Evolutionary conservation across 495 filamentous ascomycete genomes (phyloP).

Genomic region (Polyplosphaeria fusca): DNA sequence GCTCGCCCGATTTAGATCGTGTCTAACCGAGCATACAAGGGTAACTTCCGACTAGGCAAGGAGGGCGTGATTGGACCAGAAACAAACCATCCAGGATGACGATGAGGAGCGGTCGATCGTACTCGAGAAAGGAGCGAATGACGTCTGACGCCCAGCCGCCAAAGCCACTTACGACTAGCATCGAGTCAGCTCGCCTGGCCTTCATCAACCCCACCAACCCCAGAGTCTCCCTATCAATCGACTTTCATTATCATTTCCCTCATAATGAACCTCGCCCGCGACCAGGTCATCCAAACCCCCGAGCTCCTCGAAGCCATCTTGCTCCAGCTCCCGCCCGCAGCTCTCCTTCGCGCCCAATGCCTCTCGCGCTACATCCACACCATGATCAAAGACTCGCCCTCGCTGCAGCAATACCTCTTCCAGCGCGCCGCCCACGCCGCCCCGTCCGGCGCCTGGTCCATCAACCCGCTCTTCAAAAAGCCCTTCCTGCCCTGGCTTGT

Average conservation of each 20-base stretch:
- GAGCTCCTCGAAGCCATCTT: constrained; percentile 15
- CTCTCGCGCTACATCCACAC: not conserved
- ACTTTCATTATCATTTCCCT: not conserved
- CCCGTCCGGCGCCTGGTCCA: not conserved
- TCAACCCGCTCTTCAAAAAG: not conserved
- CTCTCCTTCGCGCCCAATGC: constrained; percentile 9
- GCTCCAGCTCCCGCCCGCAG: not conserved
- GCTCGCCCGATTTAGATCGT: no score
- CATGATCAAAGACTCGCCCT: not conserved
- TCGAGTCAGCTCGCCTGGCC: not conserved
- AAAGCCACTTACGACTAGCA: not conserved
- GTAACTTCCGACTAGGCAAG: no score
- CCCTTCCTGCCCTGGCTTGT: not conserved
- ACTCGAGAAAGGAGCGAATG: no score
- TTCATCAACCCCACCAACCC: not conserved
- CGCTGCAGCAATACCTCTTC: constrained; percentile 4
- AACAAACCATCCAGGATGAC: no score
- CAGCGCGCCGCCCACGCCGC: not conserved
- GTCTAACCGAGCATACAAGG: no score
- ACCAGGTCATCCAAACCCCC: not conserved
- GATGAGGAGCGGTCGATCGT: constrained; percentile 33
- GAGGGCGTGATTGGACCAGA: no score
- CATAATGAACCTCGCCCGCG: not conserved
- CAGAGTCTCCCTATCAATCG: no score
- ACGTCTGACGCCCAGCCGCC: not conserved